A percentile compares a stretch with the other conserved stretches of the same genome.
phyloP scores from a whole-genome alignment of 129 eudicot species.

The Kitagawia praeruptora region DNA sequence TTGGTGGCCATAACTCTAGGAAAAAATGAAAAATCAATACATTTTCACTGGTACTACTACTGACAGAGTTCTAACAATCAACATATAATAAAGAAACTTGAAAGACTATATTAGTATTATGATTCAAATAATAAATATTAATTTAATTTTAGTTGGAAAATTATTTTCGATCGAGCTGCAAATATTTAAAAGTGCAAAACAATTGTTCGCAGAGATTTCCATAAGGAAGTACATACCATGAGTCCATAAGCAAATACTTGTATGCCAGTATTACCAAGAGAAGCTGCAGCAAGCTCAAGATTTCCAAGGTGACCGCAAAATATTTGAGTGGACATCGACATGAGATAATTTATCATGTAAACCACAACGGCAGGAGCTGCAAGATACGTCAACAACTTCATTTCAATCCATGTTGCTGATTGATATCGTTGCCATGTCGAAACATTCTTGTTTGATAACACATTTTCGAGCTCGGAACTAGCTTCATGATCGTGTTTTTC shows the following conservation, averaged over 20 bases:
- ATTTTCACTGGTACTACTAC: no score
- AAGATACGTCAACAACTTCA: slow-evolving; percentile 11
- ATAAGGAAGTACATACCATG: slow-evolving; percentile 15
- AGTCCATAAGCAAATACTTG: slow-evolving; percentile 26
- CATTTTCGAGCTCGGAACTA: slow-evolving; percentile 9
- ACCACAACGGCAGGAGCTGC: slow-evolving; percentile 27
- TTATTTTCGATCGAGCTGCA: background rate
- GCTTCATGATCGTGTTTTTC: background rate
- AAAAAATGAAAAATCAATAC: no score
- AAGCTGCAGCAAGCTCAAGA: slow-evolving; percentile 27
- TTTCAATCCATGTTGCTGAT: slow-evolving; percentile 18
- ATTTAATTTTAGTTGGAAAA: no score
- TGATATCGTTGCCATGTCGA: slow-evolving; percentile 4
- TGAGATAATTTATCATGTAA: slow-evolving; percentile 22
- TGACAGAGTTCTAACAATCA: no score
- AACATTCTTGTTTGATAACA: slow-evolving; percentile 9
- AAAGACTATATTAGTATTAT: no score
- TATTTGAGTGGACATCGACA: slow-evolving; percentile 24
- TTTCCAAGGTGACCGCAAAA: slow-evolving; percentile 29
- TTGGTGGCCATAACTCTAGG: no score
- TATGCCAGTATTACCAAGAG: slow-evolving; percentile 24
- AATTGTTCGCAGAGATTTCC: no score
- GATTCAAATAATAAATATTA: no score
- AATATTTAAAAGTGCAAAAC: no score
- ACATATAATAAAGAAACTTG: no score